Evolutionary conservation across 2,329 filamentous ascomycete genomes (phyloP), one percentile per base, ranked within the genome.

Genomic region (Apiospora koreana): DNA sequence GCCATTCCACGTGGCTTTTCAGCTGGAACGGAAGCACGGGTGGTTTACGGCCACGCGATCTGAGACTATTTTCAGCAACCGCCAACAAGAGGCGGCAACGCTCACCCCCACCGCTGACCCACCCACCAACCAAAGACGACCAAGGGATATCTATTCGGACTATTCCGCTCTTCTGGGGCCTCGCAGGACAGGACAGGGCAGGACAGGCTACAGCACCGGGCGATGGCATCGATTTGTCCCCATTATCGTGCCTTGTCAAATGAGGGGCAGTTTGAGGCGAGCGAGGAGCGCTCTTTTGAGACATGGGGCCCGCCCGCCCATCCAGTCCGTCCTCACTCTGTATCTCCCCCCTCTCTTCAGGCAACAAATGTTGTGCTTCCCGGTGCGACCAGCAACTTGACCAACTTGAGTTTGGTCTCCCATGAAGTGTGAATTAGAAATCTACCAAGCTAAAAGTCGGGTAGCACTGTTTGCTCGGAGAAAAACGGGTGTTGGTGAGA

Each of bases 1-100:
- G 54, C 54, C 54, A 38, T 62, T 38, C 54, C 54, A 62, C 54
- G 54, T 62, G 54, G 50, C 50, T 58, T 58, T 58, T 58, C 50
- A 58, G 50, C 54, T 31, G 54, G 54, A 38, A 62, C 54, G 54
- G 54, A 38, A 62, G 31, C 31, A 62, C 38, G 54, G 46, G 54
- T 43, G 46, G 31, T 4, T 62, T 62, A 31, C 14, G 31, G 54
- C 54, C 54, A 62, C 54, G 31, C 54, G 54, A 62, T 38, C 18
- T 62, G 21, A 38, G 21, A 62, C 54, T 62, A 62, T 62, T 62
- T 62, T 62, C 54, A 62, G 31, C 35, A 62, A 62, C 31, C 31
- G 31, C 31, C 54, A 62, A 38, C 31, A 21, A 50, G 46, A 50
- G 46, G 9, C 54, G 31, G 54, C 54, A 38, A 38, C 31, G 31